Evolutionary conservation across 1,284 basidiomycete species (phyloP).

Genomic region (Sporisorium sorghi): DNA sequence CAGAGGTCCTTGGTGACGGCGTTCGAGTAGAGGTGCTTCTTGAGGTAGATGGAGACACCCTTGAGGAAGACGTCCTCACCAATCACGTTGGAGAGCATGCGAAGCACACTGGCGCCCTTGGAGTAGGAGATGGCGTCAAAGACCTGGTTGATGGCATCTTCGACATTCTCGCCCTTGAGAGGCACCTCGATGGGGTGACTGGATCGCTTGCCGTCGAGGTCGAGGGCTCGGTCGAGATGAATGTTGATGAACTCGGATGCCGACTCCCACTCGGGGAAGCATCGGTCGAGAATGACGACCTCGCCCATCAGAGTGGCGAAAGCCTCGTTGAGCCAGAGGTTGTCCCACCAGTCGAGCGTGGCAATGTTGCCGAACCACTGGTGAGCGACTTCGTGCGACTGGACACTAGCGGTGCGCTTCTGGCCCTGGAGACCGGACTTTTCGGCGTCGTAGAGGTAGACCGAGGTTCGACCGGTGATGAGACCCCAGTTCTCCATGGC

Average conservation of each 20-base stretch:
- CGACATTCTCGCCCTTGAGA: conserved; percentile 64
- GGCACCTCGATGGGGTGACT: conserved; percentile 96
- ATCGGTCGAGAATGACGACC: conserved; percentile 82
- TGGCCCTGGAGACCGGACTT: conserved; percentile 81
- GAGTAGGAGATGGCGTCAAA: conserved; percentile 71
- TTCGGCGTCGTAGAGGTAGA: conserved; percentile 84
- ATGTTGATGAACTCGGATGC: conserved; percentile 73
- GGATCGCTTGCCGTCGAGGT: conserved; percentile 87
- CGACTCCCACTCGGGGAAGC: conserved; percentile 73
- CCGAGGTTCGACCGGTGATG: conserved; percentile 87
- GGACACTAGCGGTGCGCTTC: conserved; percentile 81
- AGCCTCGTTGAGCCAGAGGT: conserved; percentile 75
- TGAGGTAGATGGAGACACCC: conserved; percentile 83
- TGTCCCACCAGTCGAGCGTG: conserved; percentile 91
- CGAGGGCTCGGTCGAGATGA: conserved; percentile 76
- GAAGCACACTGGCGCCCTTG: conserved; percentile 76
- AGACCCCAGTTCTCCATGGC: conserved; percentile 91
- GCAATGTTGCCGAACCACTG: conserved; percentile 85
- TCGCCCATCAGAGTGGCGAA: conserved; percentile 89
- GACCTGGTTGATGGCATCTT: conserved; percentile 67
- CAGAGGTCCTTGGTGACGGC: conserved; percentile 89
- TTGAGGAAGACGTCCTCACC: conserved; percentile 79
- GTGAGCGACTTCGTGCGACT: conserved; percentile 79
- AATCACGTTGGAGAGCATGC: conserved; percentile 84
- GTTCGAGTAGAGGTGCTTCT: conserved; percentile 84